Evolutionary conservation across 2,329 filamentous ascomycete genomes (phyloP).

Genomic region (Juglanconis sp.): DNA sequence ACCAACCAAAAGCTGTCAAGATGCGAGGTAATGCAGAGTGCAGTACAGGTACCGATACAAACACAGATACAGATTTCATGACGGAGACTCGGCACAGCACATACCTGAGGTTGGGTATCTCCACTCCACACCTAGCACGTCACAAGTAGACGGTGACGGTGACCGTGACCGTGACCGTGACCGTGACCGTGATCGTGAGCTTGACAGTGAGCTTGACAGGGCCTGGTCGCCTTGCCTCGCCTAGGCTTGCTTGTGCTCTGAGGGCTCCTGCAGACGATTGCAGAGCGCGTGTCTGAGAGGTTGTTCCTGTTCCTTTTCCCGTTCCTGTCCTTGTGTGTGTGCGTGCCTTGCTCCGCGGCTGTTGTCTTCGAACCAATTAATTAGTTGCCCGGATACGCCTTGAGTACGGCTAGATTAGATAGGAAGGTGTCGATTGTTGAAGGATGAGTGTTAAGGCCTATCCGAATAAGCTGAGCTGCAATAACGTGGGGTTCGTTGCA

Average conservation of each 20-base stretch:
- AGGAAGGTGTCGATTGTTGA: background rate
- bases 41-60: background rate
- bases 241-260: conserved; percentile 1
- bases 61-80: background rate
- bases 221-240: background rate
- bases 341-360: background rate
- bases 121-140: conserved; percentile 5
- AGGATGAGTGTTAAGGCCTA: background rate
- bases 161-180: background rate
- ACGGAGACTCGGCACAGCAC: background rate
- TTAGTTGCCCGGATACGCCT: background rate
- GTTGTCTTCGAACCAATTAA: background rate
- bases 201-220: background rate
- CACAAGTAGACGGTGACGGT: conserved; percentile 6
- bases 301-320: conserved; percentile 19
- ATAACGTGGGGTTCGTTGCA: conserved; percentile 32
- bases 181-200: background rate
- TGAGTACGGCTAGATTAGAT: background rate
- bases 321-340: background rate
- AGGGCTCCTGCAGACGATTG: background rate
- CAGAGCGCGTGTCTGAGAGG: conserved; percentile 23
- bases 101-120: conserved; percentile 1
- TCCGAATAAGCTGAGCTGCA: conserved; percentile 24
- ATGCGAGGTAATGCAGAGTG: background rate
- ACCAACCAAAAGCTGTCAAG: conserved; percentile 14